phyloP scores from a whole-genome alignment of 805 yeast genomes.

The Candida andamanensis region DNA sequence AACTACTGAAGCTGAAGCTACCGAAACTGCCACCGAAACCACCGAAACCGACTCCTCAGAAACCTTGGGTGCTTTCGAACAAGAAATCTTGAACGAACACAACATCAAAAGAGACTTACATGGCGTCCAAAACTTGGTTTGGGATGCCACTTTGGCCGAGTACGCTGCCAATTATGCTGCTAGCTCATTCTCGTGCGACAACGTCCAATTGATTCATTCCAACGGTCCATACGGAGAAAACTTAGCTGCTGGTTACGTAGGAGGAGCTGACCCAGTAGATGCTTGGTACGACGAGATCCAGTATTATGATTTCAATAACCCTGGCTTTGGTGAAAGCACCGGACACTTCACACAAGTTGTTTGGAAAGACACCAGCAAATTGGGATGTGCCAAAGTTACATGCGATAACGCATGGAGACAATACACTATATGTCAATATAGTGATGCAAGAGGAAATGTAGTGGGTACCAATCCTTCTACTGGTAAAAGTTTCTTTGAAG shows the following conservation, averaged over 20 bases:
- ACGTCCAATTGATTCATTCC: slow-evolving; percentile 60
- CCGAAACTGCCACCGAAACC: slow-evolving; percentile 9
- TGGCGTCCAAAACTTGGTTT: slow-evolving; percentile 23
- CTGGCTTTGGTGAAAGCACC: slow-evolving; percentile 48
- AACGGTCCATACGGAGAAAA: slow-evolving; percentile 71
- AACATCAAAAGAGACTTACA: slow-evolving; percentile 35
- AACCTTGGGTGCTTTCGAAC: slow-evolving; percentile 17
- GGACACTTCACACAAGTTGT: slow-evolving; percentile 80
- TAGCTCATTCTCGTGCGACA: slow-evolving; percentile 46
- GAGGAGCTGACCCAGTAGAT: slow-evolving; percentile 53
- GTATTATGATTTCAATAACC: slow-evolving; percentile 47
- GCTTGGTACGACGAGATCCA: slow-evolving; percentile 71
- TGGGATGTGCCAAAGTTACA: slow-evolving; percentile 61
- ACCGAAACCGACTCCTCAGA: slow-evolving; percentile 14
- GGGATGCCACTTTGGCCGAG: slow-evolving; percentile 30
- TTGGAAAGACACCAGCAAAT: slow-evolving; percentile 55
- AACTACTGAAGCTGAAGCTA: slow-evolving; percentile 9
- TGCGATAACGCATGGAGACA: slow-evolving; percentile 49
- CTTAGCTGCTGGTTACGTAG: slow-evolving; percentile 63
- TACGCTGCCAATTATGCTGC: slow-evolving; percentile 47
- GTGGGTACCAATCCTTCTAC: slow-evolving; percentile 28
- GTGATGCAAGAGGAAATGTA: slow-evolving; percentile 48
- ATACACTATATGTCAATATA: slow-evolving; percentile 68
- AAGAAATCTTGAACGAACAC: slow-evolving; percentile 30
- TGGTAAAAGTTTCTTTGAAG: slow-evolving; percentile 32